Conservation (phyloP, 495 filamentous ascomycete genomes). For the Aspergillus incahuasiensis region DNA sequence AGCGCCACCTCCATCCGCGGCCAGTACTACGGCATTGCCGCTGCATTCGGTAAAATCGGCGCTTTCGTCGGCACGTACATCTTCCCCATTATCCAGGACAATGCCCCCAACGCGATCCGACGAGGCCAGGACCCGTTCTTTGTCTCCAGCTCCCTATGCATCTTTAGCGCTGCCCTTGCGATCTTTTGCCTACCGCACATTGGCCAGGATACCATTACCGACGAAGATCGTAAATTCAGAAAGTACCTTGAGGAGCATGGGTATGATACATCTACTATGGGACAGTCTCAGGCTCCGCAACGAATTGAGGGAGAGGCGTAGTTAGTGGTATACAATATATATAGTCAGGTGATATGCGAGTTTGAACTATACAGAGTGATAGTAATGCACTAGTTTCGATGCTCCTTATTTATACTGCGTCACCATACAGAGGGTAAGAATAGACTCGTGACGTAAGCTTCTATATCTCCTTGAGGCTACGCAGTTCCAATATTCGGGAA, state of each 20-base stretch:
- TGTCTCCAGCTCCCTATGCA: conserved; percentile 59
- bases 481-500: no score
- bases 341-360: no score
- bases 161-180: conserved; percentile 58
- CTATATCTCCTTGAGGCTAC: no score
- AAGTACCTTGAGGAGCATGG: conserved; percentile 61
- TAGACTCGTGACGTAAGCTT: no score
- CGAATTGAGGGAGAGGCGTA: not conserved
- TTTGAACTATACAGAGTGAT: no score
- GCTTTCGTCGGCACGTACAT: conserved; percentile 87
- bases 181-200: conserved; percentile 59
- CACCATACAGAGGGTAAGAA: no score
- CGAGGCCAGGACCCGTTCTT: conserved; percentile 80
- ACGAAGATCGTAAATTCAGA: conserved; percentile 68
- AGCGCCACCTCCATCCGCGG: conserved; percentile 81
- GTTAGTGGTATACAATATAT: not conserved
- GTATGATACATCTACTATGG: conserved; percentile 67
- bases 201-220: conserved; percentile 64
- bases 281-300: conserved; percentile 19
- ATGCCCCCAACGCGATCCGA: conserved; percentile 54
- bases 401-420: no score
- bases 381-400: no score
- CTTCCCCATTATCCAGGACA: conserved; percentile 64
- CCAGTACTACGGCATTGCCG: conserved; percentile 88
- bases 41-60: conserved; percentile 80